A percentile compares a stretch with the other conserved stretches of the same genome.
Conservation (phyloP, 1,139 yeast species). For the Debaryomyces subglobosus region DNA sequence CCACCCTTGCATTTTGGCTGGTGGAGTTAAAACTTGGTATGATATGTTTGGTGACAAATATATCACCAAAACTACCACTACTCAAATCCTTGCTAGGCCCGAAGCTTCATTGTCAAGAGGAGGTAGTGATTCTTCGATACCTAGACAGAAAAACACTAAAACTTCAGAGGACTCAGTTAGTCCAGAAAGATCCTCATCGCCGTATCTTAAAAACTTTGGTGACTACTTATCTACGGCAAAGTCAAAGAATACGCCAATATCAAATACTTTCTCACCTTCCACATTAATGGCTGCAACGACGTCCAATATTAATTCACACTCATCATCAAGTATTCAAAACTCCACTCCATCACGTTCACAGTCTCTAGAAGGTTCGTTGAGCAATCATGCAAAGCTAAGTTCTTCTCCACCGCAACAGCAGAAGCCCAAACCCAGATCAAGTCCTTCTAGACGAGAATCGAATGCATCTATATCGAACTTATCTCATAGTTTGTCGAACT, state of each 20-base stretch:
- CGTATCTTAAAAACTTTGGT: slow-evolving; percentile 41
- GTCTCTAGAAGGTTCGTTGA: not conserved
- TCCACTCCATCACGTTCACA: not conserved
- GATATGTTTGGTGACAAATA: slow-evolving; percentile 33
- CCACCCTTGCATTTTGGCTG: slow-evolving; percentile 41
- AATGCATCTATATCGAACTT: not conserved
- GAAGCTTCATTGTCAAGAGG: slow-evolving; percentile 25
- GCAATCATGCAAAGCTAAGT: not conserved
- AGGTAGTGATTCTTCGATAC: slow-evolving; percentile 16
- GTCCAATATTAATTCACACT: not conserved
- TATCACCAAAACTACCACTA: slow-evolving; percentile 22
- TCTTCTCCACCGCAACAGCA: slow-evolving; percentile 18
- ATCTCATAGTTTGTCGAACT: not conserved
- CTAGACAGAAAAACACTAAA: slow-evolving; percentile 16
- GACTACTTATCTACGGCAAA: slow-evolving; percentile 45
- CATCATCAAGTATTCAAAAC: not conserved
- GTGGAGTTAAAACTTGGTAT: slow-evolving; percentile 47
- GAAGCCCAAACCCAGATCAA: slow-evolving; percentile 10
- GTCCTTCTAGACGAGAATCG: slow-evolving; percentile 7
- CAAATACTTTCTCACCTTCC: slow-evolving; percentile 15
- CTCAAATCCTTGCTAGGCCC: slow-evolving; percentile 24
- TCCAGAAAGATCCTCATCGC: slow-evolving; percentile 18
- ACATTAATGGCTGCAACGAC: not conserved
- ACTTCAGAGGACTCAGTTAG: slow-evolving; percentile 9
- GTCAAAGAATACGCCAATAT: slow-evolving; percentile 23